Conservation (phyloP, 176 grass and related monocot species). For the Avena insularis region DNA sequence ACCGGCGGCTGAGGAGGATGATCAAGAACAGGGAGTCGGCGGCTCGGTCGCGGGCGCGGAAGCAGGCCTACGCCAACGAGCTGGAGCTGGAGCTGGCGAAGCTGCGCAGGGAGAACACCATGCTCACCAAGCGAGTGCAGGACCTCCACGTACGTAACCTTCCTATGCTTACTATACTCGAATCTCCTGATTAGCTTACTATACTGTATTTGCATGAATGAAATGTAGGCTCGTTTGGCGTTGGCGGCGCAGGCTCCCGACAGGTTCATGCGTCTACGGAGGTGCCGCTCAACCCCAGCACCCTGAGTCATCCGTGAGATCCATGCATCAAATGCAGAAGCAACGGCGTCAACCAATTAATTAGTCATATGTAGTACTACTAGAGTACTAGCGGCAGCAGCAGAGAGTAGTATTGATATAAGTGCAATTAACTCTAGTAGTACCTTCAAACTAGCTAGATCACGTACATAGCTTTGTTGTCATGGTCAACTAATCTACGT, state of each 20-base stretch:
- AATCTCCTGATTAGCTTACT: too few species aligned
- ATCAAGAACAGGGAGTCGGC: conserved; percentile 14
- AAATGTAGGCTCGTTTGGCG: neutral
- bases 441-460: neutral
- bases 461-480: neutral
- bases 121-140: too few species aligned
- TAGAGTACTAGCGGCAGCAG: neutral
- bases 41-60: conserved; percentile 45
- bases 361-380: too few species aligned
- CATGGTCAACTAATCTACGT: neutral
- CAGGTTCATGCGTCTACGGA: neutral
- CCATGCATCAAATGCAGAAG: too few species aligned
- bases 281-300: neutral
- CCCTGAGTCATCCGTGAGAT: neutral
- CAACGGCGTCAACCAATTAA: too few species aligned
- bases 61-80: conserved; percentile 45
- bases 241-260: neutral
- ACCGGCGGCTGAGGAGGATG: too few species aligned
- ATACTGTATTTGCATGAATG: neutral
- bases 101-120: too few species aligned
- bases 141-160: too few species aligned
- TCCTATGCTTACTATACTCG: too few species aligned
- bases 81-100: conserved; percentile 32
- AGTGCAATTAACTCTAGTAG: neutral
- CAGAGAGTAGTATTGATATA: neutral